Evolutionary conservation across 169 alveolate species (phyloP), one percentile per base, ranked within the genome.

Genomic region (Hepatocystis sp.): DNA sequence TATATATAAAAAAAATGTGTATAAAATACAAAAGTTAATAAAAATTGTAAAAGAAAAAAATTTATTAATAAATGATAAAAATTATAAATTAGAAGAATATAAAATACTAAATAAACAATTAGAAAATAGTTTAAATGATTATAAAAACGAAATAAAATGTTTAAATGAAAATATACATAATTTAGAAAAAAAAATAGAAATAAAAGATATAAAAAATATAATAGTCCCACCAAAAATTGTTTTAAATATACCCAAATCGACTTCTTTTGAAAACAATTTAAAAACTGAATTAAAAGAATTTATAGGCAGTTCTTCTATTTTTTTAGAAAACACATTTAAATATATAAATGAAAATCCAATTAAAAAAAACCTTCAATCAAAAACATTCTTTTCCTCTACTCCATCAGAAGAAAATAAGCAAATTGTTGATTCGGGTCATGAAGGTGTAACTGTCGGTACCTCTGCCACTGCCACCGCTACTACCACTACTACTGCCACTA

Each of bases 261-360:
- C 89, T 4, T 60, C 89, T 8, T 63, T 81, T 49, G 89, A 81
- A 63, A 81, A 81, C 63, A 81, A 81, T 52, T 49, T 81, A 32
- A 81, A 81, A 40, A 81, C 53, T 32, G 89, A 81, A 13, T 49
- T 81, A 3, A 81, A 81, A 42, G 89, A 53, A 17, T 19, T 81
- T 23, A 81, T 81, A 47, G 89, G 89, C 44, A 81, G 49, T 39
- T 81, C 89, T 8, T 81, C 89, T 15, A 81, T 52, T 23, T 81
- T 81, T 34, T 81, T 81, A 39, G 89, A 64, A 63, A 81, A 40
- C n/a, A 81, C 89, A 21, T 81, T 81, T 63, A 81, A 81, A 53
- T 81, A 81, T 81, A 81, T 81, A 61, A 81, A 81, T 81, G 84
- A 60, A 60, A 81, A 81, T 36, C 49, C 89, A 5, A 13, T 81